A percentile compares a stretch with the other conserved stretches of the same genome.
Conservation (phyloP, 495 filamentous ascomycete genomes). For the Tuber borchii region DNA sequence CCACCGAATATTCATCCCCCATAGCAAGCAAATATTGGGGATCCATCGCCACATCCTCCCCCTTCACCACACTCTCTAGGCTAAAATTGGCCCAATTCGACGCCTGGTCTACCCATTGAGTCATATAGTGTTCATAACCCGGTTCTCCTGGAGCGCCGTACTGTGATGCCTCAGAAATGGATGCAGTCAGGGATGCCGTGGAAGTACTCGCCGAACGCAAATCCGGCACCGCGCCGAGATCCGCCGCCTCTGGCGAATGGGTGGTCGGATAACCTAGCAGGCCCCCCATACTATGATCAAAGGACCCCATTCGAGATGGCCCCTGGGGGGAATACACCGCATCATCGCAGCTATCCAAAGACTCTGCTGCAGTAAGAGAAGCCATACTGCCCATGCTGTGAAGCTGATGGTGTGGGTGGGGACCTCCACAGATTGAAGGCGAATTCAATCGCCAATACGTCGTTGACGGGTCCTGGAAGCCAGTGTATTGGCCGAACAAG, state of each 20-base stretch:
- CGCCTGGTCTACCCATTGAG: slow-evolving; percentile 30
- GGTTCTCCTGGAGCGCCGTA: slow-evolving; percentile 25
- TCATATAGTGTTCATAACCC: slow-evolving; percentile 21
- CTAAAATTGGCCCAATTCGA: slow-evolving; percentile 5
- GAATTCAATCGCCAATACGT: slow-evolving; percentile 37
- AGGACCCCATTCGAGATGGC: slow-evolving; percentile 37
- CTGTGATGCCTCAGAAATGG: slow-evolving; percentile 37
- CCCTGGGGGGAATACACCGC: slow-evolving; percentile 36
- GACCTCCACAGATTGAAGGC: slow-evolving; percentile 25
- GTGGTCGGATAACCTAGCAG: slow-evolving; percentile 31
- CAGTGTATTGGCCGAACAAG: slow-evolving; percentile 8
- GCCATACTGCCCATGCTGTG: slow-evolving; percentile 17
- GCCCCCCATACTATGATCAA: slow-evolving; percentile 36
- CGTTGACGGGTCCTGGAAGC: slow-evolving; percentile 32
- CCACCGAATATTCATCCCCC: neutral
- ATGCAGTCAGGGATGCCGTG: slow-evolving; percentile 39
- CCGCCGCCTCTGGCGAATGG: slow-evolving; percentile 35
- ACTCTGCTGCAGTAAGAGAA: slow-evolving; percentile 24
- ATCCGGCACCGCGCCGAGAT: slow-evolving; percentile 27
- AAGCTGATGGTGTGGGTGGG: slow-evolving; percentile 23
- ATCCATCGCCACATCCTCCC: neutral
- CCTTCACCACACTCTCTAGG: neutral
- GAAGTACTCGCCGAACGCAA: slow-evolving; percentile 39
- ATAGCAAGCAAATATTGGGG: neutral
- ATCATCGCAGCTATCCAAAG: slow-evolving; percentile 36